Base-by-base conservation (phyloP, 1,284 basidiomycete genomes). In the Hymenochaete sp. region DNA sequence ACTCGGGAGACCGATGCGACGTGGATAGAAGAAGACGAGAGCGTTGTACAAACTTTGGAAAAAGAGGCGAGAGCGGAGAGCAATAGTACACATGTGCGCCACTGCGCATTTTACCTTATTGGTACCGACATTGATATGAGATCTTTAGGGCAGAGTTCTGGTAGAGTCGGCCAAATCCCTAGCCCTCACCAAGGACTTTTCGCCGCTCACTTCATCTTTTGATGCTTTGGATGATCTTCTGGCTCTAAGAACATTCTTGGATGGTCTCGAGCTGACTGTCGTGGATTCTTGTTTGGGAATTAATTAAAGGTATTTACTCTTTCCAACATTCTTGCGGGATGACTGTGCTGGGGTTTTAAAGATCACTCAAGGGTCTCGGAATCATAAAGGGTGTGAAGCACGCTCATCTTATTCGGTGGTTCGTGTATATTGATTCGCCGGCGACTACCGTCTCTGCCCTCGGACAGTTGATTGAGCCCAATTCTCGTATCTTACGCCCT, bases 231-330 rank as follows among this genome's bases (percentile, higher is more conserved):
- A 93, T 58, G 81, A 93, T 57, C 77, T 82, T 59, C 76, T 93
- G 18, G 79, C 84, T 4, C 82, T 75, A 61, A 80, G 83, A 37
- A 89, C 91, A 1, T 95, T 82, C 65, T 75, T 95, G 36, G 71
- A 83, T 38, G 83, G 84, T 1, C 76, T 83, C 55, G 67, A 73
- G 37, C 70, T 87, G 37, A 82, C 83, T 16, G 71, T 79, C 18
- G 82, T 80, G 22, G 93, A 97, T 61, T 88, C 72, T 80, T 19
- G 66, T 93, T 11, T 96, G 89, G 88, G 90, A 90, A 42, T 71
- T 82, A 33, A 67, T 93, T 53, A 89, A 88, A 72, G 78, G 89
- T 83, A 53, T 43, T 64, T 60, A 19, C 4, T 11, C 32, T 41
- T 13, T 22, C 16, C 10, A 38, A 33, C 33, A 18, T 14, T 21